Evolutionary conservation across 768 basidiomycete species (phyloP).

Genomic region (Lentinus tigrinus): DNA sequence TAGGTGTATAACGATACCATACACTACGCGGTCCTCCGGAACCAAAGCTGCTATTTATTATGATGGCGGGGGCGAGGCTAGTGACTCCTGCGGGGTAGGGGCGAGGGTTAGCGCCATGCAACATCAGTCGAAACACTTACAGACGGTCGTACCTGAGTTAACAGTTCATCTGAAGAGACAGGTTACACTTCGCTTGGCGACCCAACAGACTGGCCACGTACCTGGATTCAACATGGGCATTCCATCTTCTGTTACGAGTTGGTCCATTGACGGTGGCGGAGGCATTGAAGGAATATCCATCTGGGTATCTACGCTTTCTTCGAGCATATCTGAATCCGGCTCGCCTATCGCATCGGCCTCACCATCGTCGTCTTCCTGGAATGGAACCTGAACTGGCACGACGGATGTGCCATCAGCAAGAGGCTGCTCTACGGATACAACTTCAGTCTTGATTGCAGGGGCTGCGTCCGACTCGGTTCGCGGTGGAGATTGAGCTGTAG

Average conservation of each 20-base stretch:
- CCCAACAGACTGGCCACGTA: slow-evolving; percentile 21
- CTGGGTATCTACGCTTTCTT: neutral
- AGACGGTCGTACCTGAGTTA: slow-evolving; percentile 53
- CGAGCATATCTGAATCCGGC: neutral
- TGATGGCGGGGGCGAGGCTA: slow-evolving; percentile 66
- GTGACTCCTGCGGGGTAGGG: slow-evolving; percentile 46
- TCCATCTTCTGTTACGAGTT: slow-evolving; percentile 61
- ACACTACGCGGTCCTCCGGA: neutral
- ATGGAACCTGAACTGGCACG: neutral
- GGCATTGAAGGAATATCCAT: slow-evolving; percentile 33
- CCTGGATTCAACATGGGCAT: slow-evolving; percentile 70
- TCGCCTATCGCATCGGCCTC: neutral
- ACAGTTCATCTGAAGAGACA: slow-evolving; percentile 47
- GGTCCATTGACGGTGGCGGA: slow-evolving; percentile 35
- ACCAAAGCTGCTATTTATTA: slow-evolving; percentile 24
- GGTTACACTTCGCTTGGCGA: neutral
- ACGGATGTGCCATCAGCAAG: slow-evolving; percentile 1
- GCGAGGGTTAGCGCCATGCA: neutral
- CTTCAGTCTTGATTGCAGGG: neutral
- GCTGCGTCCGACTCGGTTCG: neutral
- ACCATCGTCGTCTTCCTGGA: neutral
- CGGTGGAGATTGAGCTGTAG: neutral
- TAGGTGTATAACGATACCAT: slow-evolving; percentile 10
- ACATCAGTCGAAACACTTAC: neutral
- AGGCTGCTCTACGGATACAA: neutral